Percentiles rank a stretch among this genome's conserved stretches.
phyloP scores from a whole-genome alignment of 2,329 filamentous ascomycete species.

The Boeremia exigua region DNA sequence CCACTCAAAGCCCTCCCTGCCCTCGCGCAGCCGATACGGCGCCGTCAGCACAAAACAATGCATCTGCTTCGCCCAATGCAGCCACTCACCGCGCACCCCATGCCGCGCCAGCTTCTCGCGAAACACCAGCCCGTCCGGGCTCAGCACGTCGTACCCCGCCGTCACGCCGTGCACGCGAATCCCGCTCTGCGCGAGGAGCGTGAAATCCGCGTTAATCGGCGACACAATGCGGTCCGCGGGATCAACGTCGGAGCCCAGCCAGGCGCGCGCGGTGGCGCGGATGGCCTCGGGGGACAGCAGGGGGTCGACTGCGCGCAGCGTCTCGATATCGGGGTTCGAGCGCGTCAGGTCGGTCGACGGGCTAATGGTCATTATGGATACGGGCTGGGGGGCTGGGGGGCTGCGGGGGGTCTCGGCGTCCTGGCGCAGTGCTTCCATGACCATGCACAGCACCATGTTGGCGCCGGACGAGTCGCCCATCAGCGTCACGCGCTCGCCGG shows the following conservation, averaged over 20 bases:
- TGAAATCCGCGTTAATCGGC: slow-evolving; percentile 55
- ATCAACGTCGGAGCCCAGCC: slow-evolving; percentile 50
- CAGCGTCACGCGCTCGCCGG: slow-evolving; percentile 55
- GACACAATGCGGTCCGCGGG: slow-evolving; percentile 56
- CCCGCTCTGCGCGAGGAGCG: slow-evolving; percentile 45
- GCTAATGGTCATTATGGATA: slow-evolving; percentile 54
- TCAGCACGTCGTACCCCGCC: slow-evolving; percentile 60
- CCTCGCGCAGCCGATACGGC: slow-evolving; percentile 57
- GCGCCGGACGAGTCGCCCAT: slow-evolving; percentile 64
- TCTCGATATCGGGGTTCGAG: slow-evolving; percentile 53
- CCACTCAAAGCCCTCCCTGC: slow-evolving; percentile 55
- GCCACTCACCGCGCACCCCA: slow-evolving; percentile 59
- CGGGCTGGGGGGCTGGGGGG: slow-evolving; percentile 36
- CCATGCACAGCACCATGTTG: slow-evolving; percentile 57
- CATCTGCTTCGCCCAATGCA: slow-evolving; percentile 67
- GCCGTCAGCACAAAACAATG: slow-evolving; percentile 64
- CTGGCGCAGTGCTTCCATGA: slow-evolving; percentile 48
- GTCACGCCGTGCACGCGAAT: slow-evolving; percentile 61
- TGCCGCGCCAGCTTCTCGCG: slow-evolving; percentile 53
- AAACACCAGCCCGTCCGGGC: slow-evolving; percentile 59
- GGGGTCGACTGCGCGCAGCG: slow-evolving; percentile 53
- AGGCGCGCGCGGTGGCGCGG: slow-evolving; percentile 51
- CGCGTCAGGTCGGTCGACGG: slow-evolving; percentile 59
- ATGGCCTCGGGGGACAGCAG: slow-evolving; percentile 54
- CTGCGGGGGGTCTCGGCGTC: slow-evolving; percentile 27